Conservation (phyloP, 257 asterid species). For the Misopates orontium region DNA sequence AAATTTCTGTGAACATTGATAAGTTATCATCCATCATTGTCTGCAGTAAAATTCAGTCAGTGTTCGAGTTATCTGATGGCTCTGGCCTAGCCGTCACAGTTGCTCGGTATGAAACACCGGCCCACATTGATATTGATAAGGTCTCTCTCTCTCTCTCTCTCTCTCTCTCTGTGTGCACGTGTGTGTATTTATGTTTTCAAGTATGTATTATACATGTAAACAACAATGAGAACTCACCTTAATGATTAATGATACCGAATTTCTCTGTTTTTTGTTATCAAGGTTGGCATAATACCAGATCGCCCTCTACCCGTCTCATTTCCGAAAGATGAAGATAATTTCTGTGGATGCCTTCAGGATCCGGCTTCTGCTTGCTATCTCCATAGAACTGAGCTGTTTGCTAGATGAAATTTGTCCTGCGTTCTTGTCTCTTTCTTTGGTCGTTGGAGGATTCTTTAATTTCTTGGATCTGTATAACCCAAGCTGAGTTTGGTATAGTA, state of each 20-base stretch:
- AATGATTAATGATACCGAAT: background rate
- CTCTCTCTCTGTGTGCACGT: background rate
- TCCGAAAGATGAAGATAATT: conserved; percentile 78
- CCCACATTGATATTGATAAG: conserved; percentile 92
- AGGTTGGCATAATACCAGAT: conserved; percentile 92
- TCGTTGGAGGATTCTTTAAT: conserved; percentile 28
- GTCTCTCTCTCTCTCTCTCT: conserved; percentile 39
- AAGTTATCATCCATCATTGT: background rate
- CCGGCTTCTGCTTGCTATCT: conserved; percentile 75
- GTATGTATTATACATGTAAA: background rate
- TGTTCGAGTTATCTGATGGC: conserved; percentile 93
- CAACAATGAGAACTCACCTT: background rate
- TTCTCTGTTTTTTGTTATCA: conserved; percentile 10
- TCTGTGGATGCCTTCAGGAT: conserved; percentile 88
- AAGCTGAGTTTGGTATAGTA: background rate
- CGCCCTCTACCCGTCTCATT: conserved; percentile 78
- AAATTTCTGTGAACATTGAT: conserved; percentile 8
- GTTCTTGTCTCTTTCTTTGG: background rate
- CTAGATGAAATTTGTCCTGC: conserved; percentile 35
- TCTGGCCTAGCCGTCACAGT: conserved; percentile 95
- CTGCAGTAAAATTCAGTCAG: conserved; percentile 91
- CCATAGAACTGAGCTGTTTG: conserved; percentile 56
- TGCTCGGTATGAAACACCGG: conserved; percentile 96
- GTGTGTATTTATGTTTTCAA: background rate
- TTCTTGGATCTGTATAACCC: conserved; percentile 31